These are phyloP conservation scores for Amanita jacksonii DNA, from an alignment of 768 basidiomycete genomes.

Conservation along the genomic window DNA sequence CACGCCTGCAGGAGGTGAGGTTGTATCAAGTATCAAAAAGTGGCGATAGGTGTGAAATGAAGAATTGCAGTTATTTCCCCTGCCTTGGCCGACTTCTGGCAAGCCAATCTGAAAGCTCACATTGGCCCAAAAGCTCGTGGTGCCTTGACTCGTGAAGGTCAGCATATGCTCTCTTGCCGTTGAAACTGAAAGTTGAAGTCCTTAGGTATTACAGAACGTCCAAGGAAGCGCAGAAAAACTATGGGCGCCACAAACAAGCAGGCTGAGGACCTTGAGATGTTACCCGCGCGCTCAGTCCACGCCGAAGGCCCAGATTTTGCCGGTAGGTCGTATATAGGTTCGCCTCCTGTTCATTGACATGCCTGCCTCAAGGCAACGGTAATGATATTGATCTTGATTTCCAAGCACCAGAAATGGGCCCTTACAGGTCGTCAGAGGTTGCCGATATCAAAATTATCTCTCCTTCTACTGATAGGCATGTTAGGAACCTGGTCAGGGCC, in stretches of 20 bases:
- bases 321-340: neutral
- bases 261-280: neutral
- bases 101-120: slow-evolving; percentile 59
- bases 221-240: slow-evolving; percentile 40
- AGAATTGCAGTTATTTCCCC: slow-evolving; percentile 66
- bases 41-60: too few relatives aligned
- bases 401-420: slow-evolving; percentile 10
- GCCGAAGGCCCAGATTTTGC: neutral
- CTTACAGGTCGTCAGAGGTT: slow-evolving; percentile 51
- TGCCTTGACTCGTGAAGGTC: slow-evolving; percentile 14
- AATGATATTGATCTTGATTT: slow-evolving; percentile 2
- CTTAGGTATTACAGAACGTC: slow-evolving; percentile 28
- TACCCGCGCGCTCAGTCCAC: neutral
- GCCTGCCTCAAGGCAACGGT: too few relatives aligned
- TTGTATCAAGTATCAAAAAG: too few relatives aligned
- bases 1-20: slow-evolving; percentile 54
- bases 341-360: too few relatives aligned
- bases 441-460: neutral
- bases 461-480: neutral
- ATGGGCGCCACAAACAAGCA: neutral
- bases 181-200: neutral
- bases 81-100: slow-evolving; percentile 66
- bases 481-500: slow-evolving; percentile 85
- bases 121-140: slow-evolving; percentile 49
- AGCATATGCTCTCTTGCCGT: neutral